Percentiles rank a stretch among this genome's conserved stretches.
Conservation (phyloP, 305 asterid genomes). For the Fraxinus dipetala region DNA sequence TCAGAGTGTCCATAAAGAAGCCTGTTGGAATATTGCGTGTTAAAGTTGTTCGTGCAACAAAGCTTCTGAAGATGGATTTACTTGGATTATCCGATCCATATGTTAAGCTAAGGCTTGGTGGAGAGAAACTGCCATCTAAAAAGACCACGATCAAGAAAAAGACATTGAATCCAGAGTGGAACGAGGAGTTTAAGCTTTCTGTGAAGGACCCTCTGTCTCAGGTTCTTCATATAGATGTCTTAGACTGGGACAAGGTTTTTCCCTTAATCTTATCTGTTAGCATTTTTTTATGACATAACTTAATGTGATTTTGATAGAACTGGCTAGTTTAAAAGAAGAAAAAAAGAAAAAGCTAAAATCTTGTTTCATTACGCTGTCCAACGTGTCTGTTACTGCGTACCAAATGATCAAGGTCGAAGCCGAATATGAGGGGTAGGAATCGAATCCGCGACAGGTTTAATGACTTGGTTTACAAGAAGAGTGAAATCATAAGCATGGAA, state of each 20-base stretch:
- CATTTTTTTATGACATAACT: not conserved
- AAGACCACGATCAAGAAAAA: conserved; percentile 78
- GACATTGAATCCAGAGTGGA: conserved; percentile 80
- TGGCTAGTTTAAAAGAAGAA: not conserved
- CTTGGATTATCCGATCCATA: conserved; percentile 93
- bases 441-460: not conserved
- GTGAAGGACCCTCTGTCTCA: conserved; percentile 83
- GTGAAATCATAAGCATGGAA: not conserved
- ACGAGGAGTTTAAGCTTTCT: conserved; percentile 75
- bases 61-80: conserved; percentile 81
- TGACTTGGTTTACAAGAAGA: not conserved
- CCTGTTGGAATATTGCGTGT: conserved; percentile 87
- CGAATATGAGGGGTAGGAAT: not conserved
- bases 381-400: not conserved
- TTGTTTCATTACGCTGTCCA: not conserved
- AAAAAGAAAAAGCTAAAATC: not conserved
- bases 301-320: not conserved
- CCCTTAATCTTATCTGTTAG: not conserved
- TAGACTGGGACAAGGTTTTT: conserved; percentile 85
- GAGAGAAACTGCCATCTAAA: conserved; percentile 58
- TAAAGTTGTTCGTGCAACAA: conserved; percentile 64
- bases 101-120: conserved; percentile 71
- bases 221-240: conserved; percentile 58
- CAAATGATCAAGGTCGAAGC: not conserved
- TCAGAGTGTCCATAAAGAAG: conserved; percentile 63